Base-by-base conservation (phyloP, 2,329 filamentous ascomycete genomes). In the Dactylellina leptospora region DNA sequence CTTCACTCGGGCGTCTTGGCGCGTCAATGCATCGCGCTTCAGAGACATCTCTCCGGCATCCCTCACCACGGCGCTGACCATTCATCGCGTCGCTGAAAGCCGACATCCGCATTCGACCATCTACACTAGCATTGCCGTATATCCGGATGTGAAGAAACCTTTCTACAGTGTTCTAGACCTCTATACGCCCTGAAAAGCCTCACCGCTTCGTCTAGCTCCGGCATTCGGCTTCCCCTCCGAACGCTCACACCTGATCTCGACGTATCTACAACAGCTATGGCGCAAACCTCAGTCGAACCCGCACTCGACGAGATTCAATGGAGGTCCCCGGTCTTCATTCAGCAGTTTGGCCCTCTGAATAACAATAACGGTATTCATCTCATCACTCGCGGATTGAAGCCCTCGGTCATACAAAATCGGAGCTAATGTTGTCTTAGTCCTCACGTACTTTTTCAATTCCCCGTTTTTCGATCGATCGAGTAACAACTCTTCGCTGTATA, bases 301-400 rank as follows among this genome's bases (percentile, higher is more conserved):
- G 83, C 85, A 4, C 82, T 88, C 71, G 87, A 89, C 78, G 87
- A 90, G 81, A 88, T 88, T 72, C 85, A 87, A 82, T 90, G 87
- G 87, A 83, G 82, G 70, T 83, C 84, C 36, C 85, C 85, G 18
- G 79, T 79, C 51, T 80, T 82, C 44, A 80, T 83, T 47, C 81
- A 82, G 51, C 78, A 80, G 47, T 84, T 86, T 81, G 83, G 82
- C 73, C 84, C 86, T 77, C 83, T 90, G 55, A 87, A 90, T 79
- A 85, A 82, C 75, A 89, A 89, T 51, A 77, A 78, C 48, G 73
- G 76, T 76, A 70, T 45, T 16, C 9, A 13, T 4, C n/a, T 51
- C 16, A 54, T 55, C 36, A 2, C 8, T 23, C 23, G 42, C 13
- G 36, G 11, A 28, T n/a, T n/a, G n/a, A n/a, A n/a, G n/a, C n/a